Percentiles rank a stretch among this genome's conserved stretches.
These are phyloP conservation scores for Cutaneotrichosporon spelunceum DNA, from an alignment of 1,284 basidiomycete species.

Conservation along the genomic window DNA sequence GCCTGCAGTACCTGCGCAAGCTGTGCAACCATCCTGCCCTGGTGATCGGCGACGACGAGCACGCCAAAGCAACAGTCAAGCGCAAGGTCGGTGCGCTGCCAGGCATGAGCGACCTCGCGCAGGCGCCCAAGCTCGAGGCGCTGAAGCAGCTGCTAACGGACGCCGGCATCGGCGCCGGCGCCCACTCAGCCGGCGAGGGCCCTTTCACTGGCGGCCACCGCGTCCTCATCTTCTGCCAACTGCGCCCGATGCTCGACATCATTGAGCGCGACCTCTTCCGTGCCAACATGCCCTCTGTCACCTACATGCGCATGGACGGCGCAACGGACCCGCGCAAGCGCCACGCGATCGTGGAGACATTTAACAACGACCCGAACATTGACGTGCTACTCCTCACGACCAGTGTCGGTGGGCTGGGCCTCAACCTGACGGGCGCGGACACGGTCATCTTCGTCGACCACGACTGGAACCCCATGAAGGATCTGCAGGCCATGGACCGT, in stretches of 20 bases:
- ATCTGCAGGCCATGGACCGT: conserved; percentile 98
- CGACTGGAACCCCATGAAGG: conserved; percentile 99
- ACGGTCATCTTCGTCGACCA: conserved; percentile 99
- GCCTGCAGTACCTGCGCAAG: conserved; percentile 93
- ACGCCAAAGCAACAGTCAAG: conserved; percentile 64
- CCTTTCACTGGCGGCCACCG: conserved; percentile 60
- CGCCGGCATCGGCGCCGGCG: conserved; percentile 77
- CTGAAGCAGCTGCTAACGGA: conserved; percentile 87
- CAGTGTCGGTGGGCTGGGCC: conserved; percentile 90
- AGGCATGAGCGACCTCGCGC: conserved; percentile 69
- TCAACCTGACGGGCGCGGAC: conserved; percentile 96
- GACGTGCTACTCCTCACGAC: conserved; percentile 95
- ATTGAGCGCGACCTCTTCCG: conserved; percentile 94
- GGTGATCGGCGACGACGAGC: conserved; percentile 68
- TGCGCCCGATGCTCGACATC: conserved; percentile 98
- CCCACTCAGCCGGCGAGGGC: conserved; percentile 57
- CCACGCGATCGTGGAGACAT: conserved; percentile 94
- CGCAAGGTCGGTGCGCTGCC: conserved; percentile 54
- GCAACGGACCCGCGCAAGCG: conserved; percentile 82
- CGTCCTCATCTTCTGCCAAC: conserved; percentile 97
- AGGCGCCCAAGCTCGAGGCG: conserved; percentile 92
- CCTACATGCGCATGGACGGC: conserved; percentile 97
- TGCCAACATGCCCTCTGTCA: conserved; percentile 86
- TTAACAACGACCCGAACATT: conserved; percentile 96
- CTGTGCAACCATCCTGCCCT: conserved; percentile 95